A percentile compares a stretch with the other conserved stretches of the same genome.
Evolutionary conservation across 2,329 filamentous ascomycete genomes (phyloP).

Genomic region (Cucurbitaria berberidis): DNA sequence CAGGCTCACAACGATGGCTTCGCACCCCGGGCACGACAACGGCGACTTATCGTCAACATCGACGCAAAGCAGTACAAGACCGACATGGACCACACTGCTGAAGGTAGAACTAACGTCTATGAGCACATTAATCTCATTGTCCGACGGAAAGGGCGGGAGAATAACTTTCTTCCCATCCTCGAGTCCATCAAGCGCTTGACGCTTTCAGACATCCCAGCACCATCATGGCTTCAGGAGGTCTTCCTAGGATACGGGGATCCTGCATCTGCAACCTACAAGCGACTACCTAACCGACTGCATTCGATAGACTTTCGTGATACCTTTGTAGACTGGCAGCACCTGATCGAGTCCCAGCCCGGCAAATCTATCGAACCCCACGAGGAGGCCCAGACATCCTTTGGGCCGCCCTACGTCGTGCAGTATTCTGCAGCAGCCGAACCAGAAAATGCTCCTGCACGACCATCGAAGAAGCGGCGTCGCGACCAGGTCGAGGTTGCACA

Average conservation of each 20-base stretch:
- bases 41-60: slow-evolving; percentile 79
- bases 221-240: slow-evolving; percentile 93
- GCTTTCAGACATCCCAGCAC: slow-evolving; percentile 82
- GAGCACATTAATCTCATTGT: slow-evolving; percentile 84
- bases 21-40: slow-evolving; percentile 62
- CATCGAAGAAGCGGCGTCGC: slow-evolving; percentile 85
- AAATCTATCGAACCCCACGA: slow-evolving; percentile 82
- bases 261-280: slow-evolving; percentile 82
- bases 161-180: slow-evolving; percentile 94
- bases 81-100: slow-evolving; percentile 70
- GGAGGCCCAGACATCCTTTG: slow-evolving; percentile 74
- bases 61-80: slow-evolving; percentile 78
- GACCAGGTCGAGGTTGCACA: slow-evolving; percentile 70
- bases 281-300: slow-evolving; percentile 76
- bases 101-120: slow-evolving; percentile 80
- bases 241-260: slow-evolving; percentile 98
- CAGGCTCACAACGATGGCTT: slow-evolving; percentile 68
- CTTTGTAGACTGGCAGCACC: slow-evolving; percentile 93
- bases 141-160: slow-evolving; percentile 83
- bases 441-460: slow-evolving; percentile 57
- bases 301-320: slow-evolving; percentile 92
- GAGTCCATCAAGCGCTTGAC: slow-evolving; percentile 89
- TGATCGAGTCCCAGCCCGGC: slow-evolving; percentile 87
- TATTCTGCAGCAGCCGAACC: slow-evolving; percentile 51
- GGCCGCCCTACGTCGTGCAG: slow-evolving; percentile 86